A percentile compares a stretch with the other conserved stretches of the same genome.
These are phyloP conservation scores for Dittrichia graveolens DNA, from an alignment of 129 eudicot genomes.

Conservation along the genomic window DNA sequence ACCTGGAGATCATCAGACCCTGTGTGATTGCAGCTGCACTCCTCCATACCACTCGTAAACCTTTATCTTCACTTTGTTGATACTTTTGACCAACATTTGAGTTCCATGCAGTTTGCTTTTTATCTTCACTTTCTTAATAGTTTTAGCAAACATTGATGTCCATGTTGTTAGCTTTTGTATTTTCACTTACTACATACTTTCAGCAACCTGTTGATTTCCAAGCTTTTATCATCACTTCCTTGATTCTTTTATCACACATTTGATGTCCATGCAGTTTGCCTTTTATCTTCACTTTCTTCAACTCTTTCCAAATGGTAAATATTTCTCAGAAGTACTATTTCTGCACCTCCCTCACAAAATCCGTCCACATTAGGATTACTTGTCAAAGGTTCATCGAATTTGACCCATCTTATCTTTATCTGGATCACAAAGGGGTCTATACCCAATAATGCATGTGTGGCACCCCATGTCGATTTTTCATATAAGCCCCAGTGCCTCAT, in stretches of 20 bases:
- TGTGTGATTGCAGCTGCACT: background rate
- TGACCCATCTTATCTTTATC: too few relatives aligned
- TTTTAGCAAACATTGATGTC: background rate
- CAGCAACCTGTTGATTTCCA: background rate
- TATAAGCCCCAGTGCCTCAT: background rate
- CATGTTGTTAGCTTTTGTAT: background rate
- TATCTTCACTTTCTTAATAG: constrained; percentile 14
- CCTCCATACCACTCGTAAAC: background rate
- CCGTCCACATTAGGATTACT: too few relatives aligned
- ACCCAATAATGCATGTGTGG: too few relatives aligned
- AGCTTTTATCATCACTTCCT: background rate
- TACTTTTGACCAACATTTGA: background rate
- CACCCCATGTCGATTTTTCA: background rate
- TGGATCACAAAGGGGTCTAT: too few relatives aligned
- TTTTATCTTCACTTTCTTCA: background rate
- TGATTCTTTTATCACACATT: background rate
- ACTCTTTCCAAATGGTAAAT: background rate
- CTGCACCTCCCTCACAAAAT: too few relatives aligned
- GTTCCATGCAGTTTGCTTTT: background rate
- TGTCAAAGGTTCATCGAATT: too few relatives aligned
- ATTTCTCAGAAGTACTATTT: too few relatives aligned
- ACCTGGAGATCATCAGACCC: background rate
- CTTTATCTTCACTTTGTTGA: constrained; percentile 18
- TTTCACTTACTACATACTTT: constrained; percentile 1
- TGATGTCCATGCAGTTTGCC: background rate